A percentile compares a stretch with the other conserved stretches of the same genome.
These are phyloP conservation scores for Scedosporium dehoogii DNA, from an alignment of 2,329 filamentous ascomycete genomes.

Conservation along the genomic window DNA sequence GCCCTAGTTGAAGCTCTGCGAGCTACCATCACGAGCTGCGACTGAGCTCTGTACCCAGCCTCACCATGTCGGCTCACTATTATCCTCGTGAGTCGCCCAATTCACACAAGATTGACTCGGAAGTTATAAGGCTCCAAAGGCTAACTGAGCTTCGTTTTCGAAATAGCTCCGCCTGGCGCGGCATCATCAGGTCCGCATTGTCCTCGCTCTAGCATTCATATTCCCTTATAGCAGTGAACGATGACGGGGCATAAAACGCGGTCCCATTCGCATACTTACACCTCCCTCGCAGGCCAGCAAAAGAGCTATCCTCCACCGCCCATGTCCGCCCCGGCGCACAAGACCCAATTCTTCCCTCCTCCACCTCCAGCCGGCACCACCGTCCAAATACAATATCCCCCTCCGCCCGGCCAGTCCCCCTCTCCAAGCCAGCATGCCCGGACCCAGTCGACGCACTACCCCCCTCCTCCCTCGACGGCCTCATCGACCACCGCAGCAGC, in stretches of 20 bases:
- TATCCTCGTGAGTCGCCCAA: constrained; percentile 32
- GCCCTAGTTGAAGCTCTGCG: background rate
- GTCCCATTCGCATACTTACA: background rate
- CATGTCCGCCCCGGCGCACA: constrained; percentile 35
- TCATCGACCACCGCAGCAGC: constrained; percentile 13
- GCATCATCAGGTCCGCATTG: constrained; percentile 17
- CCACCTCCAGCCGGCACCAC: constrained; percentile 17
- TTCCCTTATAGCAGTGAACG: background rate
- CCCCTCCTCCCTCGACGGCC: constrained; percentile 16
- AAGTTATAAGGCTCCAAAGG: constrained; percentile 5
- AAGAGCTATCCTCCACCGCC: constrained; percentile 14
- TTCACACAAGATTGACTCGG: background rate
- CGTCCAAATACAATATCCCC: constrained; percentile 21
- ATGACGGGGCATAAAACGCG: background rate
- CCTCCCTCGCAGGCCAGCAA: constrained; percentile 9
- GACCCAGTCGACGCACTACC: constrained; percentile 14
- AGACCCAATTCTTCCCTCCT: constrained; percentile 34
- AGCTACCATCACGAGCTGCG: background rate
- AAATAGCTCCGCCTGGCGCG: constrained; percentile 30
- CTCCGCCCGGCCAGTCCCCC: constrained; percentile 17
- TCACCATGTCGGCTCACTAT: constrained; percentile 31
- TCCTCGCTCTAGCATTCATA: background rate
- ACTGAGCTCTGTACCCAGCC: background rate
- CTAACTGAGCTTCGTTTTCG: constrained; percentile 12
- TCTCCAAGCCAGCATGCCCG: constrained; percentile 15